Evolutionary conservation across 2,329 filamentous ascomycete genomes (phyloP).

Genomic region (Nothophaeocryptopus gaeumannii): DNA sequence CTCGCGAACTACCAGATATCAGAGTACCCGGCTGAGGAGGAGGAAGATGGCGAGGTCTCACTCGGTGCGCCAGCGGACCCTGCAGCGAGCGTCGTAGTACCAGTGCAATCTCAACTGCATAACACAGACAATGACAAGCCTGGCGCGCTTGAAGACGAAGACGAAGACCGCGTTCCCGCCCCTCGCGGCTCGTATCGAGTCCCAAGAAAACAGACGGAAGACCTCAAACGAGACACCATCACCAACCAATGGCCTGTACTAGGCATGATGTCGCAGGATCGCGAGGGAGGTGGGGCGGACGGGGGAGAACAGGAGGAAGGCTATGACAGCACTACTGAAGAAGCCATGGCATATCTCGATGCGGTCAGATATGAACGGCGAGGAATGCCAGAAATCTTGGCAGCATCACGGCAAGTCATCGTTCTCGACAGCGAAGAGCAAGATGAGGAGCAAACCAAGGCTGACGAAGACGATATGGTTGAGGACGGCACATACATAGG

Average conservation of each 20-base stretch:
- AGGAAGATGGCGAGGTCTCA: conserved; percentile 9
- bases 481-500: conserved; percentile 77
- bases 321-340: conserved; percentile 27
- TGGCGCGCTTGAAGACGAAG: background rate
- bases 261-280: conserved; percentile 24
- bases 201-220: background rate
- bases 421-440: background rate
- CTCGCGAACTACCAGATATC: conserved; percentile 20
- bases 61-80: background rate
- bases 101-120: background rate
- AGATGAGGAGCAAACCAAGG: conserved; percentile 28
- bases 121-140: background rate
- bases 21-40: conserved; percentile 14
- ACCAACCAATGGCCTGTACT: conserved; percentile 29
- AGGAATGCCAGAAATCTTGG: conserved; percentile 27
- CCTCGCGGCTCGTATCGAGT: too few species aligned
- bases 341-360: conserved; percentile 35
- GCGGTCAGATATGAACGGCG: conserved; percentile 31
- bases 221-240: background rate
- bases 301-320: conserved; percentile 23
- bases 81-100: background rate
- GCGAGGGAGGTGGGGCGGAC: conserved; percentile 7
- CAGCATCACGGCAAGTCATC: conserved; percentile 17
- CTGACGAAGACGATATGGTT: conserved; percentile 59
- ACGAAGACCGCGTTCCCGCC: background rate